Evolutionary conservation across 192 early-diverging fungal genomes (phyloP).

Genomic region (Oehlia diaphana): DNA sequence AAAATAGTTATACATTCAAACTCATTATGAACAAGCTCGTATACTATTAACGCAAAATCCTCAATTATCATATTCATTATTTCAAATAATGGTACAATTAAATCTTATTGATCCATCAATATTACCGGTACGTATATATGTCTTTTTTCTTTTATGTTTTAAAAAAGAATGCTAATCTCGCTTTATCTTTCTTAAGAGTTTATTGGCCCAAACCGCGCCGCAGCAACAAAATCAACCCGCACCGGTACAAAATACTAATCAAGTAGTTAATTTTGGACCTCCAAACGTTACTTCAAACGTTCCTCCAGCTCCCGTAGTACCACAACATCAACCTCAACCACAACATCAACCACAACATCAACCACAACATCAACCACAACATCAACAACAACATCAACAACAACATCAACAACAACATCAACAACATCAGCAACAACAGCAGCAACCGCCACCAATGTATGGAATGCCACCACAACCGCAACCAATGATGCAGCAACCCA

Average conservation of each 20-base stretch:
- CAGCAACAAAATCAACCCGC: background rate
- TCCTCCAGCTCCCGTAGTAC: background rate
- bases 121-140: background rate
- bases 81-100: constrained; percentile 79
- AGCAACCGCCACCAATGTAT: constrained; percentile 26
- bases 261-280: background rate
- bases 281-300: background rate
- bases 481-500: background rate
- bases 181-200: background rate
- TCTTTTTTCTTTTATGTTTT: background rate
- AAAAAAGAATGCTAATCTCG: background rate
- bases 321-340: background rate
- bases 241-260: background rate
- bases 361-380: too few relatives aligned
- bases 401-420: too few relatives aligned
- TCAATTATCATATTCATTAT: constrained; percentile 79
- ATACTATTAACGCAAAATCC: constrained; percentile 74
- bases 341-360: constrained; percentile 16
- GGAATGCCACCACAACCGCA: constrained; percentile 33
- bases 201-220: background rate
- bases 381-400: too few relatives aligned
- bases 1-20: constrained; percentile 39
- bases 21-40: constrained; percentile 65
- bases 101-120: constrained; percentile 37
- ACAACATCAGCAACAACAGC: constrained; percentile 33